Conservation (phyloP, 2,329 filamentous ascomycete genomes). For the Diaporthe ampelina region DNA sequence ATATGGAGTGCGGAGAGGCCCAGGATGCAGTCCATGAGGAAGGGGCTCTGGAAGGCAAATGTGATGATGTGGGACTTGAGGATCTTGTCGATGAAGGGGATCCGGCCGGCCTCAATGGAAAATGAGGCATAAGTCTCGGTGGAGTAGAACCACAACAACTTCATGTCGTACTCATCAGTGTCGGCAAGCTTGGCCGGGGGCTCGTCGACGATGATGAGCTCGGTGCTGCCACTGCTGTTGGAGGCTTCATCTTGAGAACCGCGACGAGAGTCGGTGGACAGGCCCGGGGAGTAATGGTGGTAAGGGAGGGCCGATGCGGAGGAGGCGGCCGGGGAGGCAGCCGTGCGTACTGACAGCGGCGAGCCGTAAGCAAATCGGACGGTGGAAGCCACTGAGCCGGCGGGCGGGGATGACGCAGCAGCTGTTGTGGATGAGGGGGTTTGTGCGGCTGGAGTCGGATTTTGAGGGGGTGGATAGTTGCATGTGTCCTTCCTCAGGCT, state of each 20-base stretch:
- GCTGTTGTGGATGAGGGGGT: slow-evolving; percentile 39
- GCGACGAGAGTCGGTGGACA: slow-evolving; percentile 28
- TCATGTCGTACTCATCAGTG: slow-evolving; percentile 62
- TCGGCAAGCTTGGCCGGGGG: slow-evolving; percentile 53
- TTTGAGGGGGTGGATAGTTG: slow-evolving; percentile 54
- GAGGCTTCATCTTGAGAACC: slow-evolving; percentile 32
- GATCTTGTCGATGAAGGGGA: slow-evolving; percentile 55
- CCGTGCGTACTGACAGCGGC: slow-evolving; percentile 36
- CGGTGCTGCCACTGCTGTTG: slow-evolving; percentile 44
- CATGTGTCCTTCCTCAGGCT: slow-evolving; percentile 62
- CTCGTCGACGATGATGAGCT: slow-evolving; percentile 51
- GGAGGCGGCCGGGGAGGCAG: slow-evolving; percentile 15
- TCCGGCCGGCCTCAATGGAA: slow-evolving; percentile 54
- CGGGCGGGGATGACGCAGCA: slow-evolving; percentile 7
- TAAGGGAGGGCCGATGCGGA: slow-evolving; percentile 19
- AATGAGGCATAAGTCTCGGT: slow-evolving; percentile 62
- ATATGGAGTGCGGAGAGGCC: slow-evolving; percentile 66
- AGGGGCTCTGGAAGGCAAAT: slow-evolving; percentile 65
- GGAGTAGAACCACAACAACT: slow-evolving; percentile 69
- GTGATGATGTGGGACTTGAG: slow-evolving; percentile 63
- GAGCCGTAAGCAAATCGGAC: slow-evolving; percentile 31
- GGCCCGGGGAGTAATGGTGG: not conserved
- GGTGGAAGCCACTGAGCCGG: slow-evolving; percentile 7
- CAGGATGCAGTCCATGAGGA: slow-evolving; percentile 69
- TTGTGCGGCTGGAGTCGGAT: slow-evolving; percentile 15